A percentile compares a stretch with the other conserved stretches of the same genome.
Evolutionary conservation across 441 rosid genomes (phyloP).

Genomic region (Erysimum cheiri): DNA sequence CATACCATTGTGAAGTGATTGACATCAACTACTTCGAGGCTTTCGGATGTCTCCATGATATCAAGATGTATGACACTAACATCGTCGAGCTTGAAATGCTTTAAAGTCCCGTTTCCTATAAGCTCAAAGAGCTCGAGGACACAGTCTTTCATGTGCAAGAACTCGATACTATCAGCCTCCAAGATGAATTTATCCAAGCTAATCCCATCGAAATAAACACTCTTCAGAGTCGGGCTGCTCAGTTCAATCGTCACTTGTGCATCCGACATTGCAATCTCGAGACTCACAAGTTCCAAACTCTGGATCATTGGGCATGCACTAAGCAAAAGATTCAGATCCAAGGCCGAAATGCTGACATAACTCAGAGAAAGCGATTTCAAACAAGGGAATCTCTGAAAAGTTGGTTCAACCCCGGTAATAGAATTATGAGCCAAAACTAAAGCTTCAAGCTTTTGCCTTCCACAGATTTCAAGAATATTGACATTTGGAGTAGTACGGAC

Average conservation of each 20-base stretch:
- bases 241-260: conserved; percentile 74
- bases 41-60: conserved; percentile 67
- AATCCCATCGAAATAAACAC: conserved; percentile 64
- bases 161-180: conserved; percentile 74
- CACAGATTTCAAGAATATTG: conserved; percentile 76
- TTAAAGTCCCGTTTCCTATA: conserved; percentile 73
- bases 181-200: conserved; percentile 75
- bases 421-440: conserved; percentile 62
- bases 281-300: conserved; percentile 61
- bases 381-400: conserved; percentile 73
- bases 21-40: conserved; percentile 73
- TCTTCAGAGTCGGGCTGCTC: conserved; percentile 62
- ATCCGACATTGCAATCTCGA: conserved; percentile 71
- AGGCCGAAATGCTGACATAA: conserved; percentile 65
- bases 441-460: conserved; percentile 72
- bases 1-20: conserved; percentile 73
- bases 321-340: conserved; percentile 73
- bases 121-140: conserved; percentile 75
- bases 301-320: conserved; percentile 66
- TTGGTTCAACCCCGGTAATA: conserved; percentile 69
- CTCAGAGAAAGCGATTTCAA: conserved; percentile 75
- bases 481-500: conserved; percentile 64
- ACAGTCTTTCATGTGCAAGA: conserved; percentile 72
- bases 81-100: conserved; percentile 75
- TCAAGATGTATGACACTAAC: conserved; percentile 69